phyloP scores from a whole-genome alignment of 179 eudicot species.

The Beta corolliflora region DNA sequence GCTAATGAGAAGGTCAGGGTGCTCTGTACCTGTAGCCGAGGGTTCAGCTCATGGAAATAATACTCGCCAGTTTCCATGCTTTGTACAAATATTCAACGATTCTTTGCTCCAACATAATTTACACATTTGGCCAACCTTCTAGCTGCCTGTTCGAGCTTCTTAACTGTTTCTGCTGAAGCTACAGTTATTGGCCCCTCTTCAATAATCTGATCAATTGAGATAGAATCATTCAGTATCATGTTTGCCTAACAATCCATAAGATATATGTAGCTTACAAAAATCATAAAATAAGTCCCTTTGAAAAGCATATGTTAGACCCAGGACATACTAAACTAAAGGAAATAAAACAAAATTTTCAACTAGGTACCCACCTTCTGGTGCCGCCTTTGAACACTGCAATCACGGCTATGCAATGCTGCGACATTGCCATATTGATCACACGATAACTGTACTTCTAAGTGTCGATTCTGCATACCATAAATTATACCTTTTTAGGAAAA shows the following conservation, averaged over 20 bases:
- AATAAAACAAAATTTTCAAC: constrained; percentile 6
- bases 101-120: constrained; percentile 94
- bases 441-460: constrained; percentile 94
- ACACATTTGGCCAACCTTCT: no score
- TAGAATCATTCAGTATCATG: constrained; percentile 8
- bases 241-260: not conserved
- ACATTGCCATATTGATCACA: constrained; percentile 98
- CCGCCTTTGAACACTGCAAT: constrained; percentile 98
- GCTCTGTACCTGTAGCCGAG: no score
- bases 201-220: constrained; percentile 62
- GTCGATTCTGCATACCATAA: constrained; percentile 69
- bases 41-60: no score
- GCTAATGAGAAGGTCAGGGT: no score
- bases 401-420: no score
- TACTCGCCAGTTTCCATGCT: constrained; percentile 99
- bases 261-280: not conserved
- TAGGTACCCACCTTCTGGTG: constrained; percentile 87
- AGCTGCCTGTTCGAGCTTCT: constrained; percentile 94
- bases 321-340: not conserved
- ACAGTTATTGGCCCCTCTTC: no score
- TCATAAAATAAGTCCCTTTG: no score
- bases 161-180: constrained; percentile 84
- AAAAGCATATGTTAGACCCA: not conserved
- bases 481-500: no score
- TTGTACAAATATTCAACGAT: constrained; percentile 94